Base-by-base conservation (phyloP, 2,329 filamentous ascomycete genomes). In the Aspergillus fumigatiaffinis region DNA sequence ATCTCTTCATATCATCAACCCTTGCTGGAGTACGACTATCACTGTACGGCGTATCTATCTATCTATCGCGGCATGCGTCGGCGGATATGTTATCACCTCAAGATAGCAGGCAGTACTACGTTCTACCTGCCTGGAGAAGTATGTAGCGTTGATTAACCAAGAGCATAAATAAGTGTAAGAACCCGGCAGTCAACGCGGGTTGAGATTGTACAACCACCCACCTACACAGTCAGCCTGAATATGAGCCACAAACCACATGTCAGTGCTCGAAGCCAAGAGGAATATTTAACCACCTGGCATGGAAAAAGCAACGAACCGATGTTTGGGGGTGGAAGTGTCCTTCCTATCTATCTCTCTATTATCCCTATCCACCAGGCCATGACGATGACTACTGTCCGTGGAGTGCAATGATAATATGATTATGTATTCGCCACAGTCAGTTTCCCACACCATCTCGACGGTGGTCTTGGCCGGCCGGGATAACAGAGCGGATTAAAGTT, bases 391-490 rank as follows among this genome's bases (percentile, higher is more conserved):
- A 47, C 44, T 23, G 12, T 26, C 21, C 44, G 7, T 3, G 21
- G 44, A 47, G 10, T 25, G 21, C 21, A 26, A 52, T 52, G 50
- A 52, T 52, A 52, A 52, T 52, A 50, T 32, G 21, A 50, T 51
- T 55, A 55, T 55, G 53, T 51, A 51, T 49, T 55, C 46, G 53
- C 53, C 48, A 55, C 47, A 23, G 21, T 47, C 44, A 47, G 20
- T 25, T 23, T 23, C 9, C 44, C 44, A 8, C 44, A 47, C 44
- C 20, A 26, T 23, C 44, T 47, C 21, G 44, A 25, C 44, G 44
- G 12, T 23, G 44, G 44, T 26, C 44, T 47, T 47, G 44, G 44
- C 44, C 44, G 20, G 23, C 32, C 32, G 42, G 44, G 44, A 47
- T 14, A 25, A 23, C 44, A 38, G 5, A 38, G 32, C 14, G 14